A percentile compares a stretch with the other conserved stretches of the same genome.
Conservation (phyloP, 805 yeast species). For the Ogataea sp. region DNA sequence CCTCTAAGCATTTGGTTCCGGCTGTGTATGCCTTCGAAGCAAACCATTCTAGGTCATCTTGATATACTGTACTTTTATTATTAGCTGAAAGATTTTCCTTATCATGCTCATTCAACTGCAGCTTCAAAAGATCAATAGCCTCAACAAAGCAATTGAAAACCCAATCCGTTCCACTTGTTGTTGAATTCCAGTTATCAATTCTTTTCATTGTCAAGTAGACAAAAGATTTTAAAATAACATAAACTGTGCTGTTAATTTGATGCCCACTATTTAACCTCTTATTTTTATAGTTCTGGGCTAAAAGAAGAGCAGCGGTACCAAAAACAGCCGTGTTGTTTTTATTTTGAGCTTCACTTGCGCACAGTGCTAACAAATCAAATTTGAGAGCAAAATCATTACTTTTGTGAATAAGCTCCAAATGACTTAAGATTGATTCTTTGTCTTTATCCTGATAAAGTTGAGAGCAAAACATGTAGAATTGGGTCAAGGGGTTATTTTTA, state of each 20-base stretch:
- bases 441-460: constrained; percentile 10
- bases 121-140: neutral
- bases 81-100: neutral
- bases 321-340: neutral
- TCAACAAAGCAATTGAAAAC: neutral
- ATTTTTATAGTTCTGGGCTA: neutral
- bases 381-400: constrained; percentile 1
- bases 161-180: too few relatives aligned
- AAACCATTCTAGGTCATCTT: constrained; percentile 35
- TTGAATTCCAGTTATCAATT: constrained; percentile 4
- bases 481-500: constrained; percentile 20
- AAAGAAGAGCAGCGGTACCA: neutral
- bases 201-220: constrained; percentile 8
- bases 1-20: constrained; percentile 16
- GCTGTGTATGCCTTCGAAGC: constrained; percentile 27
- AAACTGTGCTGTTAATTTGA: neutral
- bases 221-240: constrained; percentile 10
- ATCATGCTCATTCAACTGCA: neutral
- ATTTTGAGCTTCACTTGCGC: constrained; percentile 24
- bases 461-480: constrained; percentile 23
- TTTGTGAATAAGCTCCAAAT: neutral
- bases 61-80: constrained; percentile 18
- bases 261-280: neutral
- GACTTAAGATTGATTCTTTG: neutral
- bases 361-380: constrained; percentile 16